Evolutionary conservation across 176 grass and related monocot genomes (phyloP), one percentile per base, ranked within the genome.

Genomic region (Areca catechu): DNA sequence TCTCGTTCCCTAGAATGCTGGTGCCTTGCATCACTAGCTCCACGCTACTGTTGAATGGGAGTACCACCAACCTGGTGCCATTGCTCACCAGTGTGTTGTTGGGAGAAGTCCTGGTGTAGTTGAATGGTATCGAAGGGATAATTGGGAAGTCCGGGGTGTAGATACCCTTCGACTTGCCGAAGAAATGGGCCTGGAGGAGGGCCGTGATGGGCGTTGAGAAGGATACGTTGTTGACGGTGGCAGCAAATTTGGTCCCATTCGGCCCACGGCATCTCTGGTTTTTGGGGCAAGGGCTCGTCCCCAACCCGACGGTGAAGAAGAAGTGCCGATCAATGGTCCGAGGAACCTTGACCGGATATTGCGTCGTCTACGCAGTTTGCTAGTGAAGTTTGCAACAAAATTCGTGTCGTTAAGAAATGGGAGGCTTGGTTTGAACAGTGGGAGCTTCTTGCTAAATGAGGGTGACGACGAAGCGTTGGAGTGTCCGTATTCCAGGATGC

Each of bases 401-500:
- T 6, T 14, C 3, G 34, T 43, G 34, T 43, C 17, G 51, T 53
- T 53, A 2, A 53, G 51, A 53, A 17, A n/a, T 19, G 51, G 51
- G 6, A 53, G 51, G 6, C 17, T n/a, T 53, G 51, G 51, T 19
- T 19, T 53, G 17, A 53, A 53, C 2, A 19, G 51, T 19, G 51
- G 51, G 3, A 53, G 18, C 18, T 53, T 53, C 51, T 53, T 53
- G 1, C 9, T 14, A 14, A 14, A 43, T 2, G 9, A 14, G 34
- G 34, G 9, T 14, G 34, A 14, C 3, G 34, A 43, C 2, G 3
- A 57, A 48, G 15, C 1, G 3, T 30, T 14, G 1, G 74, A 2
- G 12, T 75, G 24, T 50, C 51, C 53, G 72, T 95, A 95, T 75
- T 82, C 74, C 29, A 95, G 83, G 20, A 89, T 23, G 50, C 49